A percentile compares a stretch with the other conserved stretches of the same genome.
Conservation (phyloP, 352 stramenopile genomes). For the Phytophthora macrochlamydospora region DNA sequence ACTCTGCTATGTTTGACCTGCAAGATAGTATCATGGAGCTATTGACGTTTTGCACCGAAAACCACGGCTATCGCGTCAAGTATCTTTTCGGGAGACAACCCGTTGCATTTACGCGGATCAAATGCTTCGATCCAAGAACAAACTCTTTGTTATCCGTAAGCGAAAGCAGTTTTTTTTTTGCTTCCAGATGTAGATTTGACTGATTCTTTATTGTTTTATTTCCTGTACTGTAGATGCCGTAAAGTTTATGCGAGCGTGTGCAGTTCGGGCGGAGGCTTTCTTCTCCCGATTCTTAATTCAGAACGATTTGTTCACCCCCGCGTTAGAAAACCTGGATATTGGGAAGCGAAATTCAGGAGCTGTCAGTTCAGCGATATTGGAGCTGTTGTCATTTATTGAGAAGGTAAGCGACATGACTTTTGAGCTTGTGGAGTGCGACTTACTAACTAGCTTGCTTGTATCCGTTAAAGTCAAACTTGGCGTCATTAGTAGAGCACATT, state of each 20-base stretch:
- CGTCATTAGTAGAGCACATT: constrained; percentile 75
- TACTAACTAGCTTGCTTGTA: background rate
- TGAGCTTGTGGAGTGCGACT: no score
- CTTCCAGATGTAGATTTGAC: background rate
- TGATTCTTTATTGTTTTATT: constrained; percentile 3
- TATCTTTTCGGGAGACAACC: constrained; percentile 85
- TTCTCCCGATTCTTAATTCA: constrained; percentile 85
- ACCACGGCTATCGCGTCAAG: constrained; percentile 86
- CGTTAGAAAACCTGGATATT: constrained; percentile 57
- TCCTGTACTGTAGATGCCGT: constrained; percentile 55
- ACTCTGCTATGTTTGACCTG: constrained; percentile 68
- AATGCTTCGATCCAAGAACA: constrained; percentile 85
- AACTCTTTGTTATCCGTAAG: constrained; percentile 83
- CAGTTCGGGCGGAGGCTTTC: constrained; percentile 75
- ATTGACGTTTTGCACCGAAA: constrained; percentile 86
- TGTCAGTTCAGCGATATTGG: constrained; percentile 74
- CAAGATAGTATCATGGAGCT: constrained; percentile 87
- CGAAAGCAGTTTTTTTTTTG: background rate
- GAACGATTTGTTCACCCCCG: constrained; percentile 68
- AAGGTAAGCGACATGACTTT: constrained; percentile 42
- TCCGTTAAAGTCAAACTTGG: constrained; percentile 56
- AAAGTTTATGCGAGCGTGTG: constrained; percentile 80
- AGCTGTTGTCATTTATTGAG: constrained; percentile 78
- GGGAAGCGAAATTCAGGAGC: constrained; percentile 60
- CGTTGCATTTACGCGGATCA: constrained; percentile 72